Percentiles rank a stretch among this genome's conserved stretches.
Evolutionary conservation across 805 yeast species (phyloP).

Genomic region (Kluyveromyces wickerhamii): DNA sequence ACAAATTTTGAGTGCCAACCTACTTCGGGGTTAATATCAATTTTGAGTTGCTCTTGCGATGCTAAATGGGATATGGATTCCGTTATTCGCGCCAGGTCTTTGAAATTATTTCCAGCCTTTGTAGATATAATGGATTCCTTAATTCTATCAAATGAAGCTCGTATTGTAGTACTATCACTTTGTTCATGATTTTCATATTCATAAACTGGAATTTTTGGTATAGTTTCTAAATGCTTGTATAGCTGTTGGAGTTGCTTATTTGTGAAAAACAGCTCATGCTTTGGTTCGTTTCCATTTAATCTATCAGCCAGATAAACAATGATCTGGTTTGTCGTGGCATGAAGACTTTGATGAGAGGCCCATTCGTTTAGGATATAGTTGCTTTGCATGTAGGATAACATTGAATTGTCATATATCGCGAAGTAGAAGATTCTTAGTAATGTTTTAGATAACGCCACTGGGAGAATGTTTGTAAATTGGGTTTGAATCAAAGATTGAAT

Average conservation of each 20-base stretch:
- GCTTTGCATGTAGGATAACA: not conserved
- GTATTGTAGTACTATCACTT: not conserved
- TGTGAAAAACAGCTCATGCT: not conserved
- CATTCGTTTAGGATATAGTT: not conserved
- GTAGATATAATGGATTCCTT: not conserved
- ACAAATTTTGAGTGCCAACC: too few relatives aligned
- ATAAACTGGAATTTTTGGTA: not conserved
- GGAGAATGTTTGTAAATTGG: not conserved
- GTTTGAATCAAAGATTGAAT: not conserved
- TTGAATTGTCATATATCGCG: not conserved
- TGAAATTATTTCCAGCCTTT: not conserved
- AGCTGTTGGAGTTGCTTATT: slow-evolving; percentile 4
- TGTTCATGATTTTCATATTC: not conserved
- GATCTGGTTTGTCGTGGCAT: too few relatives aligned
- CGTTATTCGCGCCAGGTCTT: not conserved
- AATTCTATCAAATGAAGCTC: not conserved
- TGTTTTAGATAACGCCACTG: not conserved
- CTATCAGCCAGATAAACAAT: too few relatives aligned
- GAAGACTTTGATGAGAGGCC: too few relatives aligned
- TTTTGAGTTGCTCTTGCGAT: not conserved
- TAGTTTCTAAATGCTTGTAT: not conserved
- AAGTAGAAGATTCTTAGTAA: not conserved
- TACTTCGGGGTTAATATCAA: too few relatives aligned
- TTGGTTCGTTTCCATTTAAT: too few relatives aligned
- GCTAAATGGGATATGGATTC: not conserved